phyloP scores from a whole-genome alignment of 495 filamentous ascomycete species.

The Aspergillus indologenus region DNA sequence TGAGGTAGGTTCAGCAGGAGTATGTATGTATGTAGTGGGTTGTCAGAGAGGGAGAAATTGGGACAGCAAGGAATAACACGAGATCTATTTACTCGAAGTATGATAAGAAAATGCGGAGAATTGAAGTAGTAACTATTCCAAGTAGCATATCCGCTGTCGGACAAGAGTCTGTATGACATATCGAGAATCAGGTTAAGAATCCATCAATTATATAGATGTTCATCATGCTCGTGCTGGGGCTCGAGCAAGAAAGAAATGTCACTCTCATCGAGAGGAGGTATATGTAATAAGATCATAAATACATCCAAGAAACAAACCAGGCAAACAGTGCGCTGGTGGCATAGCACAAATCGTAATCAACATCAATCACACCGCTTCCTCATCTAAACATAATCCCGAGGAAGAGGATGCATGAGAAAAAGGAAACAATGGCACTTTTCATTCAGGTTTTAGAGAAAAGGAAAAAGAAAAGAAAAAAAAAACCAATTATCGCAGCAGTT shows the following conservation, averaged over 20 bases:
- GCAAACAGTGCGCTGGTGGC: neutral
- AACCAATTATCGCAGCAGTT: neutral
- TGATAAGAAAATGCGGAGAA: too few relatives aligned
- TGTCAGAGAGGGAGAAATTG: too few relatives aligned
- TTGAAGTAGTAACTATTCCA: too few relatives aligned
- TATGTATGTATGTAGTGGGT: too few relatives aligned
- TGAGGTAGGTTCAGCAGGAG: too few relatives aligned
- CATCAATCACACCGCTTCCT: neutral
- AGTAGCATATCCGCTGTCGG: too few relatives aligned
- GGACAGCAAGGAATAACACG: too few relatives aligned
- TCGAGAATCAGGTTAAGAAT: too few relatives aligned
- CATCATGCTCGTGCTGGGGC: too few relatives aligned
- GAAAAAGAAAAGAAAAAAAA: conserved; percentile 17
- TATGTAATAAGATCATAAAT: neutral
- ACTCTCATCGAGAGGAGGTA: neutral
- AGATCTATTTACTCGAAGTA: too few relatives aligned
- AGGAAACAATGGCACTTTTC: neutral
- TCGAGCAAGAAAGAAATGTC: neutral
- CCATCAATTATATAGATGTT: too few relatives aligned
- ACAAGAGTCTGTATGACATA: too few relatives aligned
- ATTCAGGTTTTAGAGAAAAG: neutral
- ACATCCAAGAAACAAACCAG: neutral
- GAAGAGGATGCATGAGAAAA: neutral
- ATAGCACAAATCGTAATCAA: neutral
- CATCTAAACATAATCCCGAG: neutral